These are phyloP conservation scores for Effrenium voratum DNA, from an alignment of 73 alveolate species.

Conservation along the genomic window DNA sequence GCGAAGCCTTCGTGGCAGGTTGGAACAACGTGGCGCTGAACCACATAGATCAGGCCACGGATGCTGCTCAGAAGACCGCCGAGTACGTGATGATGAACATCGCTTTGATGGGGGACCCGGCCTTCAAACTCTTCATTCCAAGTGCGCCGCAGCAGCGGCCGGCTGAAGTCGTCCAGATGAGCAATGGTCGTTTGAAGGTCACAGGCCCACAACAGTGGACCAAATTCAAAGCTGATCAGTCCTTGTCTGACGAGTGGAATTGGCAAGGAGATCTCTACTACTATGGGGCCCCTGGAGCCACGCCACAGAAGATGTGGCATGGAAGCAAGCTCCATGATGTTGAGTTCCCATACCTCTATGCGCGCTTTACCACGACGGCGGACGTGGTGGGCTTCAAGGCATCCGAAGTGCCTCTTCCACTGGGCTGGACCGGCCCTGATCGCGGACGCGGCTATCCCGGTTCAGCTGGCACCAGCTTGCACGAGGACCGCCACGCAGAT, in stretches of 20 bases:
- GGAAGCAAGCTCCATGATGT: not conserved
- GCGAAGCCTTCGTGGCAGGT: slow-evolving; percentile 41
- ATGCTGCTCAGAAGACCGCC: not conserved
- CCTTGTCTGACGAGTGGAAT: slow-evolving; percentile 8
- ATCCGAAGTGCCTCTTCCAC: not conserved
- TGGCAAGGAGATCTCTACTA: slow-evolving; percentile 44
- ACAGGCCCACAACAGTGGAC: slow-evolving; percentile 26
- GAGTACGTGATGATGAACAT: slow-evolving; percentile 53
- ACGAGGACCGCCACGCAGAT: slow-evolving; percentile 33
- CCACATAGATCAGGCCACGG: not conserved
- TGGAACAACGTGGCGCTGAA: slow-evolving; percentile 49
- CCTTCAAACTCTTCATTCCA: slow-evolving; percentile 51
- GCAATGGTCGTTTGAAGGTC: not conserved
- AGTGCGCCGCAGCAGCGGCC: not conserved
- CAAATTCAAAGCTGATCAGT: slow-evolving; percentile 40
- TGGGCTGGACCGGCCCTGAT: slow-evolving; percentile 14
- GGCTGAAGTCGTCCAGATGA: not conserved
- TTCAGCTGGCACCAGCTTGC: not conserved
- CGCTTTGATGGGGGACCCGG: slow-evolving; percentile 41
- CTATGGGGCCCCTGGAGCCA: slow-evolving; percentile 39
- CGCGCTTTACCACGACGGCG: slow-evolving; percentile 8
- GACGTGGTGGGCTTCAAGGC: slow-evolving; percentile 4
- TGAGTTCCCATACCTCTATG: slow-evolving; percentile 38
- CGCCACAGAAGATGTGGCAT: not conserved
- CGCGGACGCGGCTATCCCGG: slow-evolving; percentile 20